phyloP scores from a whole-genome alignment of 441 rosid species.

The Pelargonium fulgidum region DNA sequence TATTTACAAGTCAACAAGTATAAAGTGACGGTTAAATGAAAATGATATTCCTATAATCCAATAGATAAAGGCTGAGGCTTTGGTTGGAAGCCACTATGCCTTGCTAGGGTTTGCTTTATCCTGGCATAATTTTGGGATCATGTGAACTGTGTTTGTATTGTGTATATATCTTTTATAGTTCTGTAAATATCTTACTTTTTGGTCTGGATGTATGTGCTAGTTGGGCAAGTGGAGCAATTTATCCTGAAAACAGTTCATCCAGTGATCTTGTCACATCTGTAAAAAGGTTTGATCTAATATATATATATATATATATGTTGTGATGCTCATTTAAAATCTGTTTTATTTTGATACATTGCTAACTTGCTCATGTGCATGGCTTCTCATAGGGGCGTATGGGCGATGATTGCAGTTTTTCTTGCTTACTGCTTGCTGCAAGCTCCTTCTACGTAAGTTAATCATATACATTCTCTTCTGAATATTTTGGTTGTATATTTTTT shows the following conservation, averaged over 20 bases:
- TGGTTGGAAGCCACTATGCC: too few relatives aligned
- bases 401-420: constrained; percentile 97
- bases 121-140: too few relatives aligned
- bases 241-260: constrained; percentile 58
- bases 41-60: not conserved
- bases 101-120: too few relatives aligned
- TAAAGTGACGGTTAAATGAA: not conserved
- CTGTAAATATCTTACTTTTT: not conserved
- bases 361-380: constrained; percentile 20
- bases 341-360: not conserved
- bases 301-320: not conserved
- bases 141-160: not conserved
- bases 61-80: not conserved
- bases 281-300: constrained; percentile 56
- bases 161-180: not conserved
- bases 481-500: too few relatives aligned
- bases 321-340: constrained; percentile 1
- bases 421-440: constrained; percentile 98
- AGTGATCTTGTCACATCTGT: constrained; percentile 81
- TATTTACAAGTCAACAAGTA: not conserved
- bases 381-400: constrained; percentile 85
- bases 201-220: constrained; percentile 30
- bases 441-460: constrained; percentile 75
- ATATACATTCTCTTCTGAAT: not conserved
- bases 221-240: constrained; percentile 97